Percentiles rank a stretch among this genome's conserved stretches.
Conservation (phyloP, 2,329 filamentous ascomycete species). For the Clonostachys rhizophaga region DNA sequence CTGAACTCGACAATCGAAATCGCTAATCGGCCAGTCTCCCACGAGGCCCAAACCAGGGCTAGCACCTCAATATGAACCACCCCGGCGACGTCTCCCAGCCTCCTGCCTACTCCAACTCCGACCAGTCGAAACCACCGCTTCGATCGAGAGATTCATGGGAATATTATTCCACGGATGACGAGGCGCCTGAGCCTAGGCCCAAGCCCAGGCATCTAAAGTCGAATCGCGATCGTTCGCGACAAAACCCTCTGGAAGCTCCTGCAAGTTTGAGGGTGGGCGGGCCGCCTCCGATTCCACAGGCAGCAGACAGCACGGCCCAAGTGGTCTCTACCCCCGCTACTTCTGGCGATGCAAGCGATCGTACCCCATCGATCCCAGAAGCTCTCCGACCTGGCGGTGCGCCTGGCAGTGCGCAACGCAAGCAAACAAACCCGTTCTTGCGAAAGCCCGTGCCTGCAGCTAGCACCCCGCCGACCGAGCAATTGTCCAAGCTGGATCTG, state of each 20-base stretch:
- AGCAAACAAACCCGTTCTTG: constrained; percentile 7
- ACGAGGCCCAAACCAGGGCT: no score
- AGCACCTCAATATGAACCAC: no score
- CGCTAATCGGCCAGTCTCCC: no score
- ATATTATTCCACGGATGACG: constrained; percentile 1
- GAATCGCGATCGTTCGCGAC: not conserved
- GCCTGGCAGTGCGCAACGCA: not conserved
- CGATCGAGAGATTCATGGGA: constrained; percentile 2
- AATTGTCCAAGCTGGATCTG: constrained; percentile 1
- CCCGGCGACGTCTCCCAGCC: no score
- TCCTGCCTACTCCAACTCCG: no score
- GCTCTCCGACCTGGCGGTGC: constrained; percentile 3
- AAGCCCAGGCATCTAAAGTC: not conserved
- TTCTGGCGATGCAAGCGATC: not conserved
- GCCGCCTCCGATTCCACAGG: not conserved
- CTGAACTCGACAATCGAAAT: no score
- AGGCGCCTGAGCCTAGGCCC: not conserved
- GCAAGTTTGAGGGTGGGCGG: not conserved
- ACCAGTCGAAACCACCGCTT: no score
- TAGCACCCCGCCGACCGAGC: constrained; percentile 1
- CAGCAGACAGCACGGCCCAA: not conserved
- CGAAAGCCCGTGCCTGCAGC: constrained; percentile 1
- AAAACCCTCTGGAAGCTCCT: not conserved
- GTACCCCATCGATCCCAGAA: constrained; percentile 1
- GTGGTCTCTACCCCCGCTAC: not conserved